Evolutionary conservation across 306 rosid genomes (phyloP), one percentile per base, ranked within the genome.

Genomic region (Ochetophila trinervis): DNA sequence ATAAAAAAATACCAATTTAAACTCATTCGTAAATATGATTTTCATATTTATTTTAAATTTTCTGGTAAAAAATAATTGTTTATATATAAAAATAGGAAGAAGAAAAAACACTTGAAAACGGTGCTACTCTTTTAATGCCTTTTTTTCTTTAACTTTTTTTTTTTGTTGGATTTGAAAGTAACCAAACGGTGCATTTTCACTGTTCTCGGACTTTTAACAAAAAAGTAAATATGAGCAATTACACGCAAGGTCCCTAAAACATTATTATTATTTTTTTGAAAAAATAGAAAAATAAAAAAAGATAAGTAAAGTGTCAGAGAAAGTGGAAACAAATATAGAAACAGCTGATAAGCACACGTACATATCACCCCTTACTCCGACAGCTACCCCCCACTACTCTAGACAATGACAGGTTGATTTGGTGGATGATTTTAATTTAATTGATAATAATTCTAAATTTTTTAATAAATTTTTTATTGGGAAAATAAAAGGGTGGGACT

Each of bases 361-460:
- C 81, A 66, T 71, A 71, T 77, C 77, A 36, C 1, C 13, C 0
- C 10, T 16, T 23, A n/a, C 32, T 15, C 5, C 35, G 64, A 65
- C 80, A 76, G 72, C 80, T 76, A 76, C 75, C 49, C 9, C 76
- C 59, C 80, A 65, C 76, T 59, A 50, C 45, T 52, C 30, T 16
- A 35, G 69, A 66, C 69, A 40, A 19, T 34, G 62, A 77, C 61
- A 35, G 52, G 27, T 59, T 24, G 57, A 57, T 22, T 68, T 42
- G 34, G 51, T 44, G 53, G 65, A 55, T 20, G 6, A 60, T 8
- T 60, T 60, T 44, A 58, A 57, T 49, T 57, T 32, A 63, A 36
- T 65, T 65, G 58, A 23, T 14, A 4, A 55, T 55, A 19, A 37
- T 51, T 30, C 14, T 49, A 62, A 53, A 56, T 60, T 14, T 17